Evolutionary conservation across 441 rosid genomes (phyloP), one percentile per base, ranked within the genome.

Genomic region (Omphalea diandra): DNA sequence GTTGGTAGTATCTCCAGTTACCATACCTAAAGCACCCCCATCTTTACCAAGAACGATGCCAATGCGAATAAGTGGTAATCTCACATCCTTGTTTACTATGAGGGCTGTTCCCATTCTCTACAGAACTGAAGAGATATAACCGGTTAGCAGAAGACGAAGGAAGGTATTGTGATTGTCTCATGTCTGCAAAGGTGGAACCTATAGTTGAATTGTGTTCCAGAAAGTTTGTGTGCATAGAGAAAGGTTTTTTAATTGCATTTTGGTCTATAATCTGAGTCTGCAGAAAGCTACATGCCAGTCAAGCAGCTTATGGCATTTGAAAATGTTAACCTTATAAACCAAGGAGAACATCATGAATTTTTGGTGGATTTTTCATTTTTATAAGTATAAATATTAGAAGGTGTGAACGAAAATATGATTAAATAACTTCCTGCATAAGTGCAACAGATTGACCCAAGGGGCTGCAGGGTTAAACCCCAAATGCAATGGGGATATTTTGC

Each of bases 1-100:
- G 1, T 22, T 47, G n/a, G 53, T 22, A n/a, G 53, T 18, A 6
- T 47, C 53, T 18, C 52, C n/a, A n/a, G n/a, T n/a, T n/a, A n/a
- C 31, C 56, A 55, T 83, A 92, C 99, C 96, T 84, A 92, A 83
- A 79, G 97, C 98, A 75, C 99, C 99, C 12, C 98, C 98, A 41
- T 94, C 93, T 90, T 92, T 94, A 29, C 98, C 99, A 56, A 94
- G 90, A 80, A 94, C 99, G 59, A 92, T 96, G 41, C 99, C 97
- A 54, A 87, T 92, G 68, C 94, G 97, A 63, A 94, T 85, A 62
- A 83, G 97, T 57, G 88, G 89, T 73, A 94, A 80, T 82, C 93
- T 89, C 38, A 89, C 98, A 85, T 88, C 91, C 75, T 84, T 81
- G 65, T 87, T 81, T 55, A 84, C 97, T 81, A 84, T 80, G 74